Evolutionary conservation across 805 yeast species (phyloP).

Genomic region (Saccharomycopsis sp.): DNA sequence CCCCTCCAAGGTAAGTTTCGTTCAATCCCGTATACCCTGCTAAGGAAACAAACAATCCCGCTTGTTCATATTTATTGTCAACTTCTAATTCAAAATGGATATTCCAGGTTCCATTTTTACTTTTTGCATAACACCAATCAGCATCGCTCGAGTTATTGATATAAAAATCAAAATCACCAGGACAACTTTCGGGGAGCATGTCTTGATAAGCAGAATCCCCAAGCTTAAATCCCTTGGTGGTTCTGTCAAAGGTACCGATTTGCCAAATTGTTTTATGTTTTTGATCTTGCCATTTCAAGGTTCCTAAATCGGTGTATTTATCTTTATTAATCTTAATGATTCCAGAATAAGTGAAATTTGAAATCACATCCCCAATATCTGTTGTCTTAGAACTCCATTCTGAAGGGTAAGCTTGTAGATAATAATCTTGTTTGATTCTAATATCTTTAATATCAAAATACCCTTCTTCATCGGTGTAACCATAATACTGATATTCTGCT

Average conservation of each 20-base stretch:
- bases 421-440: background rate
- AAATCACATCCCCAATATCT: background rate
- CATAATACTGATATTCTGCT: constrained; percentile 1
- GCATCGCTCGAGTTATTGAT: background rate
- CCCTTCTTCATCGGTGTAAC: background rate
- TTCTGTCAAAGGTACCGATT: background rate
- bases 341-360: background rate
- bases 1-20: background rate
- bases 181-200: background rate
- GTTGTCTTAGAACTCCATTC: background rate
- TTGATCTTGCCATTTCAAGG: background rate
- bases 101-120: background rate
- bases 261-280: background rate
- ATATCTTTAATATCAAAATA: background rate
- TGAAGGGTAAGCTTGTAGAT: background rate
- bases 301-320: background rate
- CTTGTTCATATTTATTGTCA: background rate
- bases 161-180: background rate
- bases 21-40: background rate
- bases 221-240: background rate
- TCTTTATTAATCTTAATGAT: background rate
- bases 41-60: background rate
- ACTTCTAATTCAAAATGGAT: background rate
- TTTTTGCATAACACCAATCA: constrained; percentile 1
- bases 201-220: background rate